Percentiles rank a stretch among this genome's conserved stretches.
Evolutionary conservation across 2,329 filamentous ascomycete species (phyloP).

Genomic region (Stenocarpella maydis): DNA sequence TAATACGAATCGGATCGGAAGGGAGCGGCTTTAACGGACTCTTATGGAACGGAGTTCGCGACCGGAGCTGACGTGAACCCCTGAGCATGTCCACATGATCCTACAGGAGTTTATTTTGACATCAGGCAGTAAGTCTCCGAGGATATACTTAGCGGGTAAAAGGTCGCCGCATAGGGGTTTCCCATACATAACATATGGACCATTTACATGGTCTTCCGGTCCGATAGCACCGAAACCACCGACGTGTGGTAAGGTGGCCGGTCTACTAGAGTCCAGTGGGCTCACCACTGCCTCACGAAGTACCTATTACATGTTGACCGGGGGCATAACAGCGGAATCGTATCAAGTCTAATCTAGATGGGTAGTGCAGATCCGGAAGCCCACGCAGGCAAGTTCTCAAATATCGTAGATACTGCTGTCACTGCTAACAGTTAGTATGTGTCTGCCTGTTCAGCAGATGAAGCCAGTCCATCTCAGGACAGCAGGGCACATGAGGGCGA

Average conservation of each 20-base stretch:
- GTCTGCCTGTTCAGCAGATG: too few species aligned
- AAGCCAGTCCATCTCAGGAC: neutral
- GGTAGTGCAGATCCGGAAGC: neutral
- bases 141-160: neutral
- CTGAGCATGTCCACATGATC: neutral
- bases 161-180: too few species aligned
- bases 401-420: slow-evolving; percentile 43
- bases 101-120: neutral
- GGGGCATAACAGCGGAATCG: neutral
- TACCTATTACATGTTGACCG: neutral
- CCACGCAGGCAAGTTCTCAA: slow-evolving; percentile 9
- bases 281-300: too few species aligned
- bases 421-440: slow-evolving; percentile 31
- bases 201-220: neutral
- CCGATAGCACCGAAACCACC: neutral
- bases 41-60: neutral
- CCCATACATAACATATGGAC: neutral
- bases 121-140: neutral
- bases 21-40: neutral
- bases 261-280: too few species aligned
- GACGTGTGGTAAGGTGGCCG: too few species aligned
- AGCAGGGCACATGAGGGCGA: too few species aligned
- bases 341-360: neutral
- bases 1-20: neutral
- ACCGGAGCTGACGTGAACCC: neutral